Percentiles rank a stretch among this genome's conserved stretches.
These are phyloP conservation scores for Cicer chorassanicum DNA, from an alignment of 306 rosid species.

Conservation along the genomic window DNA sequence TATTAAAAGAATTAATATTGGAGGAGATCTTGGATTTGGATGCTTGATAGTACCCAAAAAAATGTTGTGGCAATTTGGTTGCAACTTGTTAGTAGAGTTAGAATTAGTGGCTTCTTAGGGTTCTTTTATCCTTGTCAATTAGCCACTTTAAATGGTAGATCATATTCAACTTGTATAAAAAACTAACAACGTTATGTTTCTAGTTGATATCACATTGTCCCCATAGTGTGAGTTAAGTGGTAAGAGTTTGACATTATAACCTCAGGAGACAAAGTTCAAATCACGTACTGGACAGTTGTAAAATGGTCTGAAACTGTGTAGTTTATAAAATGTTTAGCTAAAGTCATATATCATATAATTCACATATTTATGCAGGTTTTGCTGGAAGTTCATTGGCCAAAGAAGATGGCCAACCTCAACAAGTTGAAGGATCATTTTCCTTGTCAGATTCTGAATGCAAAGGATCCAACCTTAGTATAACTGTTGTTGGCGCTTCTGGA, in stretches of 20 bases:
- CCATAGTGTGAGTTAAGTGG: too few relatives aligned
- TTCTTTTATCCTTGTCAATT: neutral
- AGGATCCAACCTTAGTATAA: slow-evolving; percentile 75
- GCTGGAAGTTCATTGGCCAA: slow-evolving; percentile 61
- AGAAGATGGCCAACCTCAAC: slow-evolving; percentile 51
- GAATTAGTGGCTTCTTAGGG: neutral
- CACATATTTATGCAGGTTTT: slow-evolving; percentile 53
- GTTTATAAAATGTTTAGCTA: slow-evolving; percentile 17
- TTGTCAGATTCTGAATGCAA: slow-evolving; percentile 48
- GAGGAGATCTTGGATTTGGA: neutral
- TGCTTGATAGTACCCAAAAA: neutral
- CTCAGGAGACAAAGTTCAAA: too few relatives aligned
- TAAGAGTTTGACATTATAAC: too few relatives aligned
- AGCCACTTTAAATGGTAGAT: slow-evolving; percentile 4
- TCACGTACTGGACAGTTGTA: too few relatives aligned
- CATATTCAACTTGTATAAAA: neutral
- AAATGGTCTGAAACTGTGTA: neutral
- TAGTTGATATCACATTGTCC: neutral
- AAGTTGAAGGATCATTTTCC: slow-evolving; percentile 51
- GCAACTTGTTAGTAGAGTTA: neutral
- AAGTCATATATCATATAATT: slow-evolving; percentile 41
- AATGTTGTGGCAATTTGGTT: slow-evolving; percentile 2
- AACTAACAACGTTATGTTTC: neutral
- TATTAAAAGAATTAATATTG: neutral
- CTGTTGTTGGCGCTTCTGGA: slow-evolving; percentile 97